Conservation (phyloP, 345 rosid genomes). For the Linum lewisii region DNA sequence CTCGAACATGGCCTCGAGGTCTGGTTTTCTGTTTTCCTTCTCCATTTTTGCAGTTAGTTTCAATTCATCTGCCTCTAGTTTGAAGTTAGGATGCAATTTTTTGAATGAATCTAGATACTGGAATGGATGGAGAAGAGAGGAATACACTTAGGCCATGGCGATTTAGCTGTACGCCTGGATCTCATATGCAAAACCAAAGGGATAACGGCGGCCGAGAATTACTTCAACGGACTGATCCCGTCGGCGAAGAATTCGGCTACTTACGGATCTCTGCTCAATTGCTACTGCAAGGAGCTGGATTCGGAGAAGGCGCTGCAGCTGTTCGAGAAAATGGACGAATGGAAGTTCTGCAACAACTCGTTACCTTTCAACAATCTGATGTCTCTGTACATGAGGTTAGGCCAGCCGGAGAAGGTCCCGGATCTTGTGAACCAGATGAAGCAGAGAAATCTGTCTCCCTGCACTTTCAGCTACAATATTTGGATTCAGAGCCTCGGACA, state of each 20-base stretch:
- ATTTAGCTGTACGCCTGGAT: slow-evolving; percentile 47
- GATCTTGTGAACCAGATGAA: slow-evolving; percentile 42
- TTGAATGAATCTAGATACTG: slow-evolving; percentile 34
- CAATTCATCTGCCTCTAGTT: background rate
- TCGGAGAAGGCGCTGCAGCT: slow-evolving; percentile 45
- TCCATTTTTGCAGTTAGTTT: background rate
- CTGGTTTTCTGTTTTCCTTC: background rate
- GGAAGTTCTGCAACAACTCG: slow-evolving; percentile 25
- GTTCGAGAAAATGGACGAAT: slow-evolving; percentile 44
- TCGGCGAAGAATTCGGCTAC: slow-evolving; percentile 24
- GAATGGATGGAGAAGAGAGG: slow-evolving; percentile 79
- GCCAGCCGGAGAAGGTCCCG: slow-evolving; percentile 49
- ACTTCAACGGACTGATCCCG: slow-evolving; percentile 32
- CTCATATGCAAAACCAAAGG: slow-evolving; percentile 55
- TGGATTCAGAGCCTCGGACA: slow-evolving; percentile 55
- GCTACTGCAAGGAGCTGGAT: slow-evolving; percentile 42
- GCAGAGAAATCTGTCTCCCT: slow-evolving; percentile 26
- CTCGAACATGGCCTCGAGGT: slow-evolving; percentile 64
- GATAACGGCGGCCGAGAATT: slow-evolving; percentile 47
- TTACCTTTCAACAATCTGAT: slow-evolving; percentile 52
- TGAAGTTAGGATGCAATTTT: background rate
- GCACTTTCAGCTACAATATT: slow-evolving; percentile 24
- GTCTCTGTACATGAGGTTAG: slow-evolving; percentile 39
- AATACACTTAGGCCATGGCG: slow-evolving; percentile 26
- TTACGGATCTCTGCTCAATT: slow-evolving; percentile 53